phyloP scores from a whole-genome alignment of 495 filamentous ascomycete genomes.

The Hypoxylon perforatum region DNA sequence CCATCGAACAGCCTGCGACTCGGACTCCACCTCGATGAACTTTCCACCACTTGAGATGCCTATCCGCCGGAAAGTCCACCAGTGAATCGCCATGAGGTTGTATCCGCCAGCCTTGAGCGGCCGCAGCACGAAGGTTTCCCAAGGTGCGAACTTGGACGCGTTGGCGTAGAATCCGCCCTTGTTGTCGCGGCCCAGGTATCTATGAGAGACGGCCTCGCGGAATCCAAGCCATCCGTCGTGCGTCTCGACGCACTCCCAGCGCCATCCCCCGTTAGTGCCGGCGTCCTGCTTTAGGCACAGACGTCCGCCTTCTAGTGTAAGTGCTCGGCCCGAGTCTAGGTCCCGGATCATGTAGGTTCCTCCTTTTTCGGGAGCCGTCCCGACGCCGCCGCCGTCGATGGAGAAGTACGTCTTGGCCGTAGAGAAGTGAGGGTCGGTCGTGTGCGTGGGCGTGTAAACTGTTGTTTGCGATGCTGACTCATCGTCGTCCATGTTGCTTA shows the following conservation, averaged over 20 bases:
- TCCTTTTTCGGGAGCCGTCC: conserved; percentile 5
- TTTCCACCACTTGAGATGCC: too few relatives aligned
- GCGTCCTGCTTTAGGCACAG: not conserved
- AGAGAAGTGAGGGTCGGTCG: too few relatives aligned
- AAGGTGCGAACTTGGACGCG: not conserved
- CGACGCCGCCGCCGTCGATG: conserved; percentile 2
- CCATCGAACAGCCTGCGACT: too few relatives aligned
- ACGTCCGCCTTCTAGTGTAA: not conserved
- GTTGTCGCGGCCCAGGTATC: conserved; percentile 1
- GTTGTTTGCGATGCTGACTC: too few relatives aligned
- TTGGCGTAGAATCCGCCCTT: conserved; percentile 1
- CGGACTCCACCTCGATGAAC: too few relatives aligned
- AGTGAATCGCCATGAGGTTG: too few relatives aligned
- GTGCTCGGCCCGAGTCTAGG: not conserved
- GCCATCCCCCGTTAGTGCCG: conserved; percentile 7
- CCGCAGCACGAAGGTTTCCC: conserved; percentile 4
- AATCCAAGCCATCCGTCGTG: conserved; percentile 6
- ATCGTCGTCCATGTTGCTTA: too few relatives aligned
- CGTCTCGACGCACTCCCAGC: conserved; percentile 13
- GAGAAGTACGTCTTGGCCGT: not conserved
- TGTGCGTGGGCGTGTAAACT: too few relatives aligned
- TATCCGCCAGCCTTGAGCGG: conserved; percentile 4
- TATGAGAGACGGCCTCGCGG: conserved; percentile 8
- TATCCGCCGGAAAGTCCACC: too few relatives aligned
- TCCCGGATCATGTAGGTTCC: conserved; percentile 12